phyloP scores from a whole-genome alignment of 2,329 filamentous ascomycete species.

The Hyphodiscus sp. region DNA sequence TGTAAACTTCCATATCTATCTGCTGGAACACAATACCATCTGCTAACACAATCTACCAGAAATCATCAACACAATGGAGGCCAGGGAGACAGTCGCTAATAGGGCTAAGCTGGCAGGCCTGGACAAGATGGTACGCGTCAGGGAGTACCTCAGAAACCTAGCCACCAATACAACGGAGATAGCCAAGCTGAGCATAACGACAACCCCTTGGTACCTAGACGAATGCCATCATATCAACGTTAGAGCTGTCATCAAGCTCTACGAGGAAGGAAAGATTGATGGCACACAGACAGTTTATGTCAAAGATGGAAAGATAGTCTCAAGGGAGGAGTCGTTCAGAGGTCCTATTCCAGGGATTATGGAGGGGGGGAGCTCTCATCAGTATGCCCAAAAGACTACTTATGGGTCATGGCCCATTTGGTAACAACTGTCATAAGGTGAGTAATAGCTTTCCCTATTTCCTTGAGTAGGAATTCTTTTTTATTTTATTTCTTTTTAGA shows the following conservation, averaged over 20 bases:
- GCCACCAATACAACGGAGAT: background rate
- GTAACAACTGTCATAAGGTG: background rate
- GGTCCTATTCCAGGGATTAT: background rate
- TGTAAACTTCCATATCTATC: too few relatives aligned
- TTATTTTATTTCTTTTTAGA: conserved; percentile 1
- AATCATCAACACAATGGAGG: background rate
- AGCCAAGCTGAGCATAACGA: background rate
- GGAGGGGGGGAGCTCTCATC: background rate
- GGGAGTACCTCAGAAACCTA: background rate
- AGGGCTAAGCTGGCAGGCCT: too few relatives aligned
- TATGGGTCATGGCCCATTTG: conserved; percentile 1
- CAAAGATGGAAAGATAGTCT: background rate
- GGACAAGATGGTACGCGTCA: background rate
- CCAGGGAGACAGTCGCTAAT: too few relatives aligned
- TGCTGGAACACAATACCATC: too few relatives aligned
- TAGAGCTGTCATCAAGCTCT: conserved; percentile 1
- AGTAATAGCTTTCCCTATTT: background rate
- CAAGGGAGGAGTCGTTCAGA: background rate
- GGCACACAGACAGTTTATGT: background rate
- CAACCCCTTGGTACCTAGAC: background rate
- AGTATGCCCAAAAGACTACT: conserved; percentile 1
- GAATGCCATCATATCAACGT: background rate
- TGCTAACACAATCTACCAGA: background rate
- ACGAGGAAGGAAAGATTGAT: conserved; percentile 1
- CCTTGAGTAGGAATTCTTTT: background rate